Evolutionary conservation across 768 basidiomycete genomes (phyloP), one percentile per base, ranked within the genome.

Genomic region (Pulveroboletus sp.): DNA sequence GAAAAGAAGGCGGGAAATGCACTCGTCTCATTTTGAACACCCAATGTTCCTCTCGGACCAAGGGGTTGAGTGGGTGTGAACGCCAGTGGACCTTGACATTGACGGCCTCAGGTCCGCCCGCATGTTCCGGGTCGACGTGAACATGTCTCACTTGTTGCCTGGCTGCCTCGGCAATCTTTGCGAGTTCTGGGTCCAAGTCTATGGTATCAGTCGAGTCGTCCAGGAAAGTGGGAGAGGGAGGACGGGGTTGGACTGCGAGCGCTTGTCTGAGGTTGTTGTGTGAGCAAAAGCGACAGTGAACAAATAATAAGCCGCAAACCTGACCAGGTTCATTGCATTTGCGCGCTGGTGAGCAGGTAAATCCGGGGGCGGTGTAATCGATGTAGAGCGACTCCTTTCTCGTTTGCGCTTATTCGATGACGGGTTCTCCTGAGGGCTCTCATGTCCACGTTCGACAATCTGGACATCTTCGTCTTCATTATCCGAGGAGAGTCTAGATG

Each of bases 291-390:
- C 6, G 30, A 33, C 6, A 39, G 17, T 27, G 14, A 33, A 33
- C 28, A 17, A 37, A 39, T 11, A 38, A 57, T 13, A 33, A 39
- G 26, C 6, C 24, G 54, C 72, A 47, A 59, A 89, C 89, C 81
- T 75, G 43, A 89, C 78, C 15, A 86, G 66, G 32, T 77, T 71
- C 36, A 76, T 77, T 13, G 85, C 82, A 47, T 74, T 73, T 57
- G 79, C 74, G 1, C 83, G 69, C 48, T 81, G 76, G 28, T 79
- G 70, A 9, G 67, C 60, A 3, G 84, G 70, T 13, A 89, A 65
- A 32, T 71, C 73, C 0, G 88, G 89, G 5, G 88, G 88, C 2
- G 89, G 88, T 0, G 88, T 91, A 35, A 90, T 77, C 4, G 88
- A 91, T 21, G 74, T 70, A 28, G 86, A 89, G 35, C 82, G 81